phyloP scores from a whole-genome alignment of 495 filamentous ascomycete species.

The Neurospora sublineolata region DNA sequence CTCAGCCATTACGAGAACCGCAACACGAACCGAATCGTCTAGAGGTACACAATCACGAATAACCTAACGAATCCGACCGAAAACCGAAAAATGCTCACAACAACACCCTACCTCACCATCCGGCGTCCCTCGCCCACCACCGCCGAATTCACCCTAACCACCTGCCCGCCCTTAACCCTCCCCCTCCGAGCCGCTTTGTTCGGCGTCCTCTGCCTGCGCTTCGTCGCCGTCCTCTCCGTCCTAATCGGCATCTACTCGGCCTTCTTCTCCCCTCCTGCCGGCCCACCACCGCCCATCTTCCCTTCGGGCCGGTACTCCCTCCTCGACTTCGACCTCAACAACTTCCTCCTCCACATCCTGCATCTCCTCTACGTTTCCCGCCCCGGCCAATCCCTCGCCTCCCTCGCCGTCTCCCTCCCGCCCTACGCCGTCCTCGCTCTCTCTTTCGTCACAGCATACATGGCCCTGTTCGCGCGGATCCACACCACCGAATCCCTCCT shows the following conservation, averaged over 20 bases:
- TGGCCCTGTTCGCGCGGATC: slow-evolving; percentile 23
- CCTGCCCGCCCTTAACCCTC: slow-evolving; percentile 47
- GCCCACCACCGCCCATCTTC: slow-evolving; percentile 2
- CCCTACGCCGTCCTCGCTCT: slow-evolving; percentile 15
- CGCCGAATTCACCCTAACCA: slow-evolving; percentile 77
- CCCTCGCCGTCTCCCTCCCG: slow-evolving; percentile 25
- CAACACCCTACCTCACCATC: slow-evolving; percentile 45
- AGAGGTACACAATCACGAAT: background rate
- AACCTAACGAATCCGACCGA: background rate
- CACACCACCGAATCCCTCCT: slow-evolving; percentile 72
- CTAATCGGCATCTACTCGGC: slow-evolving; percentile 26
- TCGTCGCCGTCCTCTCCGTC: slow-evolving; percentile 20
- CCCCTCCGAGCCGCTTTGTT: slow-evolving; percentile 43
- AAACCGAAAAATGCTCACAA: slow-evolving; percentile 36
- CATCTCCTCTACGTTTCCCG: slow-evolving; percentile 14
- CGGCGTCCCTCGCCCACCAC: slow-evolving; percentile 75
- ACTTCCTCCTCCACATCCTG: slow-evolving; percentile 25
- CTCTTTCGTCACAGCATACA: slow-evolving; percentile 19
- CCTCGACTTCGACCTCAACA: slow-evolving; percentile 4
- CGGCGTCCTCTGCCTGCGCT: slow-evolving; percentile 37
- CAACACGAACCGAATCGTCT: background rate
- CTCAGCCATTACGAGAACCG: background rate
- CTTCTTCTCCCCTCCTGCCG: slow-evolving; percentile 2
- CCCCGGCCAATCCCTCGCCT: slow-evolving; percentile 27
- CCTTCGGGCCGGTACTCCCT: background rate